Conservation (phyloP, 352 stramenopile species). For the Pythium grandisporangium region DNA sequence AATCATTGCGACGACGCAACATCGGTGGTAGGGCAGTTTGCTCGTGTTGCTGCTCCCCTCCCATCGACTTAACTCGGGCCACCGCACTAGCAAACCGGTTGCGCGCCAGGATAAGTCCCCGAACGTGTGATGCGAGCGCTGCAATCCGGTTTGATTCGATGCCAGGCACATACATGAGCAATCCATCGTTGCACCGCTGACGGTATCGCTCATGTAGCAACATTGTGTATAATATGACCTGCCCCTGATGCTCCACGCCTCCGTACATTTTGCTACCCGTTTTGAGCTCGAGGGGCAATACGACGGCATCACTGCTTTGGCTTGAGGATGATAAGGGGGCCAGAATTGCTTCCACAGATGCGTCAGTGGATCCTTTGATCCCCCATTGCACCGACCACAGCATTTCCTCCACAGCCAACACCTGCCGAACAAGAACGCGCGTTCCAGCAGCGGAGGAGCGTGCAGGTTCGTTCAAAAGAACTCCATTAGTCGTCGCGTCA, state of each 20-base stretch:
- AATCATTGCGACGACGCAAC: slow-evolving; percentile 54
- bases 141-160: slow-evolving; percentile 64
- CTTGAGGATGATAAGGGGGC: too few species aligned
- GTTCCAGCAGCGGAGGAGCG: slow-evolving; percentile 5
- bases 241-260: slow-evolving; percentile 52
- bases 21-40: slow-evolving; percentile 55
- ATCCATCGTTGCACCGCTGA: slow-evolving; percentile 38
- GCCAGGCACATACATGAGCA: slow-evolving; percentile 64
- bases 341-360: slow-evolving; percentile 47
- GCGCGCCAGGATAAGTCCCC: slow-evolving; percentile 51
- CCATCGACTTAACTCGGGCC: slow-evolving; percentile 43
- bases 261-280: slow-evolving; percentile 68
- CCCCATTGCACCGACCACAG: slow-evolving; percentile 83
- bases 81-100: slow-evolving; percentile 66
- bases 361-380: slow-evolving; percentile 70
- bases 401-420: slow-evolving; percentile 77
- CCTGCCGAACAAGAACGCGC: slow-evolving; percentile 25
- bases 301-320: slow-evolving; percentile 7
- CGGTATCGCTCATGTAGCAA: slow-evolving; percentile 74
- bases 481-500: slow-evolving; percentile 13
- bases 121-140: slow-evolving; percentile 42
- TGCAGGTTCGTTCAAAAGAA: slow-evolving; percentile 27
- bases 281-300: slow-evolving; percentile 84
- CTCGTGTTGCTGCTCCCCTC: slow-evolving; percentile 30
- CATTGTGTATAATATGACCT: slow-evolving; percentile 88